Conservation (phyloP, 306 rosid species). For the Cyclanthera cordifolia region DNA sequence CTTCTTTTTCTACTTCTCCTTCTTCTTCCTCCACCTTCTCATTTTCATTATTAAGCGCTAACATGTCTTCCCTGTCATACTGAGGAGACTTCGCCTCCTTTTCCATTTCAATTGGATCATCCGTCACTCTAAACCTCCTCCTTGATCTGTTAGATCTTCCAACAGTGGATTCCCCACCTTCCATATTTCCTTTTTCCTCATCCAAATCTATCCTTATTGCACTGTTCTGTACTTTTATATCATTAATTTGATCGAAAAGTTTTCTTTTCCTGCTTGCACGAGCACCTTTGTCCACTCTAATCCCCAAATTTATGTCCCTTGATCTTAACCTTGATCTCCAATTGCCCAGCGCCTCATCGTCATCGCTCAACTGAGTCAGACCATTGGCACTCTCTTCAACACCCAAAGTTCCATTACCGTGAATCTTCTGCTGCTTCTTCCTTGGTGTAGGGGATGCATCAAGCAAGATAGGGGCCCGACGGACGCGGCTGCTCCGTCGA, state of each 20-base stretch:
- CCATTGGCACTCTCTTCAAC: slow-evolving; percentile 22
- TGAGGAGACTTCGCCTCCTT: slow-evolving; percentile 19
- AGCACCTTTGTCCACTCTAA: slow-evolving; percentile 26
- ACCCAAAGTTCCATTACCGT: slow-evolving; percentile 21
- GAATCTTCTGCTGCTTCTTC: slow-evolving; percentile 44
- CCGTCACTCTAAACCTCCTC: slow-evolving; percentile 36
- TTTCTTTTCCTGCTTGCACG: slow-evolving; percentile 44
- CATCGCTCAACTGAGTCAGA: slow-evolving; percentile 17
- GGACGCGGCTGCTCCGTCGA: slow-evolving; percentile 66
- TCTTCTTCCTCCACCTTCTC: not conserved
- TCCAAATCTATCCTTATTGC: slow-evolving; percentile 19
- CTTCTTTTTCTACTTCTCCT: not conserved
- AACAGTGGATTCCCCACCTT: slow-evolving; percentile 30
- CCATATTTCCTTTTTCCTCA: slow-evolving; percentile 31
- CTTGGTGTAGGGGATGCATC: slow-evolving; percentile 68
- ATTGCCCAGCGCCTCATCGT: slow-evolving; percentile 18
- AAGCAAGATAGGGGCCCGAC: slow-evolving; percentile 68
- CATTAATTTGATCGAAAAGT: slow-evolving; percentile 33
- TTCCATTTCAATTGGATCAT: slow-evolving; percentile 21
- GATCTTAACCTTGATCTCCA: slow-evolving; percentile 68
- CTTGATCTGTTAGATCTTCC: slow-evolving; percentile 44
- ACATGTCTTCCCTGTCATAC: not conserved
- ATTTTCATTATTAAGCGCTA: not conserved
- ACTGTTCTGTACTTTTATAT: slow-evolving; percentile 17
- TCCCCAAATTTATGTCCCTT: slow-evolving; percentile 28